Base-by-base conservation (phyloP, 1,139 yeast species). In the Schizosaccharomyces versatilis region DNA sequence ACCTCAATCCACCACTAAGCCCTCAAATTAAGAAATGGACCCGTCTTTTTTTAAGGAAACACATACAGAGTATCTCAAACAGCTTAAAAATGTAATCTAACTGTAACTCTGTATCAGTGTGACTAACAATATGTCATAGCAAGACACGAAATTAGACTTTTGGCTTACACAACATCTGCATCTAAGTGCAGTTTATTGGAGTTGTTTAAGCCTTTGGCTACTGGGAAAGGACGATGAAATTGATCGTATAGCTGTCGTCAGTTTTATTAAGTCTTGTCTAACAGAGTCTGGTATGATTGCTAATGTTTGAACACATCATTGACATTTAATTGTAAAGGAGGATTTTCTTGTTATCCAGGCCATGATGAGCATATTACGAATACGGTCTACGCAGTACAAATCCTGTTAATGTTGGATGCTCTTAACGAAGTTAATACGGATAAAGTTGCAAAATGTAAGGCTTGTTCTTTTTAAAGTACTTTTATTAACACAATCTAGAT, bases 141-240 rank as follows among this genome's bases (percentile, higher is more conserved):
- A 52, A 8, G 47, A 71, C 36, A 73, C 77, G 55, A 80, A 76
- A 58, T 74, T 81, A 56, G 93, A 83, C 62, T 88, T 85, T 67
- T 86, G 95, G 93, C 69, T 88, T 56, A 77, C 86, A 36, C 97
- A 93, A 63, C 97, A 90, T 66, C 72, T 90, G 55, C 74, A 96
- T 48, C 69, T 90, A 73, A 85, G 84, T 63, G 98, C 98, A 6
- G 72, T 93, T 1, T 90, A 93, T 66, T 90, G 99, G 99, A 98
- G 96, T 0, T 71, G 85, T 6, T 80, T 83, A 14, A 85, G 96
- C 0, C 68, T 88, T 44, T 76, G 77, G 54, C 68, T 82, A 7
- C 65, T 88, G 69, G 73, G 74, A 48, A 70, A 79, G 1, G 69
- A 73, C 32, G 74, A 74, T n/a, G 73, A 78, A 1, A 75, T 90